Base-by-base conservation (phyloP, 2,329 filamentous ascomycete species). In the Eutypella sp. region DNA sequence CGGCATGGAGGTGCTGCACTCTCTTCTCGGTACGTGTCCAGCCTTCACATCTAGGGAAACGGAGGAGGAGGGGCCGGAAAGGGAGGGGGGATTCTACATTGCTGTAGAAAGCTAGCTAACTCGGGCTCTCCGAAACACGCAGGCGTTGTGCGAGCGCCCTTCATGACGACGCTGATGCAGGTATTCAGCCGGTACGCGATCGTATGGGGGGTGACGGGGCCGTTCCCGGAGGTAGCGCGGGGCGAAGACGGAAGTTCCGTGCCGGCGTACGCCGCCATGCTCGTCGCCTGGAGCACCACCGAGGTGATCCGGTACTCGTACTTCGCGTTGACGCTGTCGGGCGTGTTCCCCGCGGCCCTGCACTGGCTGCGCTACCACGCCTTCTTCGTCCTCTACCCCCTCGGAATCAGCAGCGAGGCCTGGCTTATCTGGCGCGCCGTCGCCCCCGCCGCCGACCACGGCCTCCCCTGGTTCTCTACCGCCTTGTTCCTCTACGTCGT, bases 261-360 rank as follows among this genome's bases (percentile, higher is more conserved):
- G 47, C 44, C 53, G n/a, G 57, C 57, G 51, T 95, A 91, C 74
- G 74, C 81, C 54, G 79, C 76, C 58, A 89, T 95, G 88, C 77
- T 97, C 47, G 61, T 85, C 46, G 91, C 93, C 25, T 97, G 93
- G 92, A 85, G 82, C 53, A 67, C 89, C 48, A 96, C 93, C 49
- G 93, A 99, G 71, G 87, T 96, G 44, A 85, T 96, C 58, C 85
- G 93, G 45, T 99, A 99, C 76, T 79, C 81, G 40, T 99, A 88
- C 76, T 97, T 97, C 65, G 86, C 87, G 29, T 76, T 90, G 58
- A 82, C 81, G 57, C 78, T 93, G 33, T 49, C 25, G 70, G 69
- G 48, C 79, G 86, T 34, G 23, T 50, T 46, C 24, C 88, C 90
- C 0, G 64, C 59, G 1, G 71, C 76, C 48, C 76, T 96, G 62